Base-by-base conservation (phyloP, 2,329 filamentous ascomycete species). In the Penicillium sumatraense region DNA sequence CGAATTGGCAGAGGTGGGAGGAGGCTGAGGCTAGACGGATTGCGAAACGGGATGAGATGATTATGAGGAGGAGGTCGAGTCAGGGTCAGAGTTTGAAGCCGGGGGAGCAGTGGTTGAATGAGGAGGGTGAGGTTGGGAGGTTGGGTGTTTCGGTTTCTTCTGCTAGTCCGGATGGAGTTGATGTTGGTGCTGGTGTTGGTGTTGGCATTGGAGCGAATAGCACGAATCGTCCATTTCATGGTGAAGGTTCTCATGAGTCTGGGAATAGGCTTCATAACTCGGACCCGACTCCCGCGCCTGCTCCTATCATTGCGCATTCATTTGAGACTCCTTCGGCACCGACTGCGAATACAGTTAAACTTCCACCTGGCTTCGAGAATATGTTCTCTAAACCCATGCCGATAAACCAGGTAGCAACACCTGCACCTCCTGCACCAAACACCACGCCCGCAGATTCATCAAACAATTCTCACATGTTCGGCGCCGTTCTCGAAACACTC, bases 1-100 rank as follows among this genome's bases (percentile, higher is more conserved):
- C 74, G 3, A 73, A 71, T 11, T 76, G 74, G 74, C 67, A 68
- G 57, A 68, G 68, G 31, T 76, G 73, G 64, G 72, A 76, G 54
- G 66, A 72, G 26, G 64, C 73, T 0, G 74, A 76, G 58, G 69
- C 68, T 6, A 61, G 61, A 26, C 68, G 74, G 1, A 75, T 76
- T 46, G 67, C 71, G 58, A 71, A 69, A 36, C 66, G 74, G n/a
- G 73, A 76, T 51, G 69, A 68, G 29, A 42, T 61, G 41, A 42
- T 55, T 5, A 42, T 55, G 5, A 53, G 55, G 14, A 57, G 53
- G 23, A 64, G 64, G 21, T 61, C 57, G n/a, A n/a, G n/a, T n/a
- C n/a, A n/a, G n/a, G n/a, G n/a, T n/a, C n/a, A n/a, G n/a, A n/a
- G n/a, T 27, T 59, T 56, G 41, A 68, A 68, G 33, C 58, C 66